These are phyloP conservation scores for Cyclotella baltica DNA, from an alignment of 108 stramenopile genomes.

Conservation along the genomic window DNA sequence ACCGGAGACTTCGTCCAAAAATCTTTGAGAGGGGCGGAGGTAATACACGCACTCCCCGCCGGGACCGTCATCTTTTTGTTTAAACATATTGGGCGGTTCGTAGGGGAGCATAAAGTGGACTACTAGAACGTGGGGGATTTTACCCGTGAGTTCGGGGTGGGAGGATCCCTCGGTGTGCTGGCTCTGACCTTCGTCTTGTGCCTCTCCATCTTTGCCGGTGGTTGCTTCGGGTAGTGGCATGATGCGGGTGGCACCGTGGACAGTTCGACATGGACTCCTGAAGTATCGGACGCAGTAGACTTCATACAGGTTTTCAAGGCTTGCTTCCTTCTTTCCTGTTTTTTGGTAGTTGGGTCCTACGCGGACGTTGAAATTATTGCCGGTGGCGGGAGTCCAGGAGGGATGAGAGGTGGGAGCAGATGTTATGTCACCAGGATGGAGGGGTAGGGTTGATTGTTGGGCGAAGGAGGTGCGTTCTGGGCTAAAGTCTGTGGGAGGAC, in stretches of 20 bases:
- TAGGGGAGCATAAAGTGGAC: conserved; percentile 60
- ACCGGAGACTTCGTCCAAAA: conserved; percentile 55
- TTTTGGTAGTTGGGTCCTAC: conserved; percentile 61
- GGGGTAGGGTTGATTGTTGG: conserved; percentile 37
- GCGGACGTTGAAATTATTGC: conserved; percentile 54
- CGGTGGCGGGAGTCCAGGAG: conserved; percentile 49
- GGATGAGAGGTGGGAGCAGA: conserved; percentile 39
- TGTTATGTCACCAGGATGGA: conserved; percentile 28
- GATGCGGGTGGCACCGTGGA: conserved; percentile 48
- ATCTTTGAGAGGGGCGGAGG: conserved; percentile 56
- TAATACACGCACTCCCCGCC: conserved; percentile 58
- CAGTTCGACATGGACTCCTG: conserved; percentile 38
- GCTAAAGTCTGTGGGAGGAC: conserved; percentile 22
- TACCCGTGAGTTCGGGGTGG: conserved; percentile 41
- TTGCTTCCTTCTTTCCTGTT: conserved; percentile 50
- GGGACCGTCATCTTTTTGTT: conserved; percentile 53
- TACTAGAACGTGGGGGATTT: conserved; percentile 57
- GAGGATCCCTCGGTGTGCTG: conserved; percentile 13
- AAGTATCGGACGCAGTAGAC: conserved; percentile 53
- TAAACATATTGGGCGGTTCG: conserved; percentile 61
- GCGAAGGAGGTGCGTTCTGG: conserved; percentile 32
- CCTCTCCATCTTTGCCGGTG: neutral
- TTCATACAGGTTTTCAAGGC: conserved; percentile 51
- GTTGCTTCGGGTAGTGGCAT: conserved; percentile 44
- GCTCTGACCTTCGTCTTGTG: neutral